Evolutionary conservation across 495 filamentous ascomycete species (phyloP), one percentile per base, ranked within the genome.

Genomic region (Annulohypoxylon maeteangense): DNA sequence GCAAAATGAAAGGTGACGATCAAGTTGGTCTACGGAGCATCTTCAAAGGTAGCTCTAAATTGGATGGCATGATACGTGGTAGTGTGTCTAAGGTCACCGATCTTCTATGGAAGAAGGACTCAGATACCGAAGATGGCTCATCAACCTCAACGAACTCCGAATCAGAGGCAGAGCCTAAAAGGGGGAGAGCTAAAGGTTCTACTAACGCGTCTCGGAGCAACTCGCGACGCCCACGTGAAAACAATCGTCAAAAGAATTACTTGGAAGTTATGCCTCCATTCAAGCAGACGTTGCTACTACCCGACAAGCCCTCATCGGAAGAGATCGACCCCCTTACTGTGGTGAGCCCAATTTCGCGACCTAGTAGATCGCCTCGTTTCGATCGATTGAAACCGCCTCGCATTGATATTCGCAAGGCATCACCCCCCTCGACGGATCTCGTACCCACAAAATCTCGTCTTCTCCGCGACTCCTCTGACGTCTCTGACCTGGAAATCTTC

Each of bases 361-460:
- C 78, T n/a, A 80, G 77, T 57, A 81, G 78, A 20, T 83, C 84
- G 3, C 82, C 82, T 7, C 77, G 84, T 10, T 86, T 86, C 57
- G 84, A 89, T 27, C 78, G 82, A 5, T 82, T 91, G 51, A 86
- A 88, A 62, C 87, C 88, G 11, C 90, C 90, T 4, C 81, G 82
- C 48, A 89, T 91, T 65, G 87, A 92, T 62, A 75, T 92, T 36
- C 84, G 86, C 71, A 76, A 76, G 68, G 74, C 85, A 48, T 86
- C 85, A 5, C 80, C 85, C 12, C 76, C 75, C 1, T 73, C 78
- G 4, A 78, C 82, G 2, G 81, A 82, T 12, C 70, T 81, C 0
- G 63, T 70, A 25, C 40, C 34, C 51, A 62, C 32, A 44, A 79
- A 29, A 29, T 62, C 72, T 7, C 67, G 65, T 22, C 50, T 50